phyloP scores from a whole-genome alignment of 2,329 filamentous ascomycete species.

The Aspergillus sojae region DNA sequence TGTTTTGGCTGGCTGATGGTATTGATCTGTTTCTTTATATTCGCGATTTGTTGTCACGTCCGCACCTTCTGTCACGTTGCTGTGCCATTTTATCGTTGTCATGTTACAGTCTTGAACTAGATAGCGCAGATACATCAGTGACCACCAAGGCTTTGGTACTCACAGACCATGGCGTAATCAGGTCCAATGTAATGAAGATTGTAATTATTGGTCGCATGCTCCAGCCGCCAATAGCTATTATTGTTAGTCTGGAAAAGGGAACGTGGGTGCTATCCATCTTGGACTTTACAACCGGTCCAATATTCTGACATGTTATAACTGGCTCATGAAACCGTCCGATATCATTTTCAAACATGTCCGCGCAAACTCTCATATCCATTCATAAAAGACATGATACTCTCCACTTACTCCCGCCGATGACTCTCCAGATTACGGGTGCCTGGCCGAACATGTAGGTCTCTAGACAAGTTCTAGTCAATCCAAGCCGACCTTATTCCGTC shows the following conservation, averaged over 20 bases:
- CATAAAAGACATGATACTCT: not conserved
- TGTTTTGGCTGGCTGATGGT: constrained; percentile 39
- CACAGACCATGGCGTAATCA: not conserved
- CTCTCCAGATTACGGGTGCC: not conserved
- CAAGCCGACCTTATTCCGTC: not conserved
- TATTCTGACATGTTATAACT: not conserved
- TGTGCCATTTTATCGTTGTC: constrained; percentile 7
- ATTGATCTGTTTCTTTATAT: constrained; percentile 22
- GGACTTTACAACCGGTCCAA: not conserved
- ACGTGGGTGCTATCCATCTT: not conserved
- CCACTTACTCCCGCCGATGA: not conserved
- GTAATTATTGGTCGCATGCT: not conserved
- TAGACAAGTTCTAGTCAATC: not conserved
- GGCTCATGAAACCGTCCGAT: not conserved
- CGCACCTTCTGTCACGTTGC: constrained; percentile 12
- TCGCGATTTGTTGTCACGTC: constrained; percentile 29
- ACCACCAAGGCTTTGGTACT: constrained; percentile 16
- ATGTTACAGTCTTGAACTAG: constrained; percentile 20
- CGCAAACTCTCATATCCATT: not conserved
- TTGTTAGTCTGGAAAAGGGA: not conserved
- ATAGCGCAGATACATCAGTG: constrained; percentile 28
- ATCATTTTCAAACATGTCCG: not conserved
- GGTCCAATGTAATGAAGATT: not conserved
- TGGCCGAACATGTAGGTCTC: not conserved
- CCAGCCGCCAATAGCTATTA: not conserved